A percentile compares a stretch with the other conserved stretches of the same genome.
phyloP scores from a whole-genome alignment of 805 yeast species.

The Starmerella riodocensis region DNA sequence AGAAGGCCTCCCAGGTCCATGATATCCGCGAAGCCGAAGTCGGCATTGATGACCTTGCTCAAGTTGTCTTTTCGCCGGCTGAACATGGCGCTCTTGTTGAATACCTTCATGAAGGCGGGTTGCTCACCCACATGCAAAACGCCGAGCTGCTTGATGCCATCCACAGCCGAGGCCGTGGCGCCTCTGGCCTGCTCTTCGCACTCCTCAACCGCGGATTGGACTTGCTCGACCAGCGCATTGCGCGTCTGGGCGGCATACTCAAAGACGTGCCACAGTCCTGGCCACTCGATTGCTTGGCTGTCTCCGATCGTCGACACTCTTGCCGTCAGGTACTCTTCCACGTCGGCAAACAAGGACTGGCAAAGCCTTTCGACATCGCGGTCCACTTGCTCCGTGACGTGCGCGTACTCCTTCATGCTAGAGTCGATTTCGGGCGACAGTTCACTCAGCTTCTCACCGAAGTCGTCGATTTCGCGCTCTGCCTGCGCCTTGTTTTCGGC shows the following conservation, averaged over 20 bases:
- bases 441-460: constrained; percentile 38
- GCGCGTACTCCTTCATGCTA: constrained; percentile 38
- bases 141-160: constrained; percentile 50
- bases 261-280: constrained; percentile 50
- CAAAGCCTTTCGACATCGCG: constrained; percentile 48
- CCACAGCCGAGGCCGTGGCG: constrained; percentile 48
- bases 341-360: constrained; percentile 44
- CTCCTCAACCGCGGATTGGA: constrained; percentile 47
- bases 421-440: constrained; percentile 54
- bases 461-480: constrained; percentile 34
- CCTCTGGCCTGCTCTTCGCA: constrained; percentile 61
- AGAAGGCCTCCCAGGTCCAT: constrained; percentile 51
- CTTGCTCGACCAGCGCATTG: constrained; percentile 46
- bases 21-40: constrained; percentile 55
- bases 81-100: constrained; percentile 64
- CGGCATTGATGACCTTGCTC: constrained; percentile 43
- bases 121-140: constrained; percentile 50
- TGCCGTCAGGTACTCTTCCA: constrained; percentile 39
- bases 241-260: constrained; percentile 63
- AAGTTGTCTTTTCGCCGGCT: constrained; percentile 54
- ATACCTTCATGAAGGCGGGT: constrained; percentile 32
- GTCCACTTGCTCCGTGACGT: constrained; percentile 47
- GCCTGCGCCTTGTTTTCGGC: constrained; percentile 43
- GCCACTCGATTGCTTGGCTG: constrained; percentile 40
- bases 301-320: constrained; percentile 44